Evolutionary conservation across 495 filamentous ascomycete genomes (phyloP).

Genomic region (Venustampulla echinocandica): DNA sequence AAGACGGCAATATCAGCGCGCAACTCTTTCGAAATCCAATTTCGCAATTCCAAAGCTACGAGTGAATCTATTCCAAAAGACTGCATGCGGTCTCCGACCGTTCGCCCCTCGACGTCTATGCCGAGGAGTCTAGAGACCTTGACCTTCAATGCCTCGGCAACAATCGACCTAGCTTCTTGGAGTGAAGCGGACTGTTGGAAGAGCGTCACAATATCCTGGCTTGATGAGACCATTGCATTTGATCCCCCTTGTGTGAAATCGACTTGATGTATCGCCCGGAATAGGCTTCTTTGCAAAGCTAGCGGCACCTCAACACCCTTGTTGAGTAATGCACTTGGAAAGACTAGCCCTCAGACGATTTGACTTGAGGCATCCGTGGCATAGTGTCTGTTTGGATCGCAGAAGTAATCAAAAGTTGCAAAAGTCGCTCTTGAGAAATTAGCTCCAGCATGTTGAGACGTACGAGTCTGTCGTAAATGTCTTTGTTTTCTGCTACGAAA

Average conservation of each 20-base stretch:
- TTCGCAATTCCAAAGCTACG: constrained; percentile 46
- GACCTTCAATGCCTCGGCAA: neutral
- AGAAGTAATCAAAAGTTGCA: too few relatives aligned
- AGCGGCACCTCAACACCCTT: too few relatives aligned
- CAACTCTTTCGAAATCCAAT: constrained; percentile 39
- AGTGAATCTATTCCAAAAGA: constrained; percentile 45
- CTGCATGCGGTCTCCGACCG: constrained; percentile 22
- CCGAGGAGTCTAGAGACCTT: neutral
- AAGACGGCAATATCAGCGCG: constrained; percentile 34
- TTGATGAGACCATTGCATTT: neutral
- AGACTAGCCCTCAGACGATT: too few relatives aligned
- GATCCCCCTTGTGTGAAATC: neutral
- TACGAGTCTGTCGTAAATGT: too few relatives aligned
- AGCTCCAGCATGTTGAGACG: too few relatives aligned
- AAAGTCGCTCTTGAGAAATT: too few relatives aligned
- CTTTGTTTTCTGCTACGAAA: constrained; percentile 5
- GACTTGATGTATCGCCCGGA: neutral
- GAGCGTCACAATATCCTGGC: neutral
- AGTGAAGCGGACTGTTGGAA: neutral
- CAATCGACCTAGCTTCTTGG: neutral
- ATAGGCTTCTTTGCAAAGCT: too few relatives aligned
- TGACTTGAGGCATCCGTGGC: too few relatives aligned
- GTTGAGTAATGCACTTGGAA: too few relatives aligned
- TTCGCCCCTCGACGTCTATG: neutral
- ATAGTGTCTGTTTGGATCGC: too few relatives aligned